Base-by-base conservation (phyloP, 2,329 filamentous ascomycete genomes). In the Botrytis squamosa region DNA sequence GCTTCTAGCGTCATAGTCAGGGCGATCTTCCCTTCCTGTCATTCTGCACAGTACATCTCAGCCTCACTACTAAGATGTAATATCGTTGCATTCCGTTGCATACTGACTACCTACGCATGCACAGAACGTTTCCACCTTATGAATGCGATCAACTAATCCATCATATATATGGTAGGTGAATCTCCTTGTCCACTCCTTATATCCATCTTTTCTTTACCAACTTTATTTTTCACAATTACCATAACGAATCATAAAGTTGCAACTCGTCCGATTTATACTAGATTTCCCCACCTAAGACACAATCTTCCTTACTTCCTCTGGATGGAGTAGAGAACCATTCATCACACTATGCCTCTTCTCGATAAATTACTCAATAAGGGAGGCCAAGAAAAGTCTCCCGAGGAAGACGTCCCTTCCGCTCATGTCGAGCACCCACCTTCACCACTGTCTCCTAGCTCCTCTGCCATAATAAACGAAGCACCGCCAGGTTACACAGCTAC, bases 401-500 rank as follows among this genome's bases (percentile, higher is more conserved):
- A 57, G 25, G 22, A 55, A 55, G 36, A 42, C 36, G 40, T 57
- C n/a, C 65, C 46, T 29, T 38, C 36, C 9, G 46, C 38, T 57
- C 36, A 42, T 55, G 20, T 42, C 25, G 65, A 68, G 20, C 46
- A 68, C 38, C 20, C 25, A 22, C 25, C 52, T 25, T 57, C 65
- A 42, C 36, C 7, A n/a, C 42, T 36, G 18, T n/a, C 36, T 22
- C 16, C 46, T 10, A n/a, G 25, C 25, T 44, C 60, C 64, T 3
- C 25, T 36, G 14, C 36, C n/a, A 49, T 42, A 29, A 18, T 25
- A 52, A 33, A 64, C 44, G 74, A 75, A 44, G 66, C 62, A 18
- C 76, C 75, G 16, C 79, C 78, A 4, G 71, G 74, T 36, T 79
- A 80, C 63, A 66, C 75, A 1, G 71, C 72, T 18, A 73, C 67